Conservation (phyloP, 2,329 filamentous ascomycete genomes). For the Fusarium torulosum region DNA sequence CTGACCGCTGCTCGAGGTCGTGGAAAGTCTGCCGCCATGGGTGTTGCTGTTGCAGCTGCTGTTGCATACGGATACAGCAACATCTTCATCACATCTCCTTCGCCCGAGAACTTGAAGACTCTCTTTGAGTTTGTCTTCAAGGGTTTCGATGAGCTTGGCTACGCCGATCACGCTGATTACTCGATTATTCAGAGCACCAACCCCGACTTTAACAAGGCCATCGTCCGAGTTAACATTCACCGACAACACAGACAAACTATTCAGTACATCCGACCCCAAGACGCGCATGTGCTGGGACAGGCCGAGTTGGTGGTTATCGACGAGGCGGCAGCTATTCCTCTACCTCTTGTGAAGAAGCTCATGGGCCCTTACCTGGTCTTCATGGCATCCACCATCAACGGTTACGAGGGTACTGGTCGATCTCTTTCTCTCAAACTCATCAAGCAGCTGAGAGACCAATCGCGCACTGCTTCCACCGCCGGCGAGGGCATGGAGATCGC, state of each 20-base stretch:
- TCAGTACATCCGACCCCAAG: constrained; percentile 97
- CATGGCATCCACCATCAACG: constrained; percentile 99
- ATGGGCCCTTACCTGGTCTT: constrained; percentile 98
- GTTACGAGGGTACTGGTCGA: constrained; percentile 95
- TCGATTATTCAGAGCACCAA: constrained; percentile 98
- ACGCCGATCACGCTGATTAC: constrained; percentile 96
- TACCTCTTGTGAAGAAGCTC: constrained; percentile 91
- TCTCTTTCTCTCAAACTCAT: constrained; percentile 97
- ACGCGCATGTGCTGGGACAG: constrained; percentile 93
- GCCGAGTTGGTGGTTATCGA: constrained; percentile 97
- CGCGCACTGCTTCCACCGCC: constrained; percentile 71
- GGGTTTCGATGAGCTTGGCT: constrained; percentile 93
- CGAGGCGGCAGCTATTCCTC: constrained; percentile 94
- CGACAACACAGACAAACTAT: constrained; percentile 96
- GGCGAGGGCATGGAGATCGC: constrained; percentile 74
- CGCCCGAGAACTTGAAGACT: constrained; percentile 97
- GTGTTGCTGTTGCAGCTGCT: constrained; percentile 92
- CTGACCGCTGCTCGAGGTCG: constrained; percentile 93
- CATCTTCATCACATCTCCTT: constrained; percentile 98
- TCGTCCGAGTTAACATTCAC: constrained; percentile 96
- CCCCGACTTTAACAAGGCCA: constrained; percentile 98
- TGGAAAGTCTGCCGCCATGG: constrained; percentile 96
- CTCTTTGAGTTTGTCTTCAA: constrained; percentile 99
- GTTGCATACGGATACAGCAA: constrained; percentile 98
- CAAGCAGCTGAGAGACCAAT: constrained; percentile 95